Evolutionary conservation across 2,329 filamentous ascomycete species (phyloP), one percentile per base, ranked within the genome.

Genomic region (Ramichloridium luteum): DNA sequence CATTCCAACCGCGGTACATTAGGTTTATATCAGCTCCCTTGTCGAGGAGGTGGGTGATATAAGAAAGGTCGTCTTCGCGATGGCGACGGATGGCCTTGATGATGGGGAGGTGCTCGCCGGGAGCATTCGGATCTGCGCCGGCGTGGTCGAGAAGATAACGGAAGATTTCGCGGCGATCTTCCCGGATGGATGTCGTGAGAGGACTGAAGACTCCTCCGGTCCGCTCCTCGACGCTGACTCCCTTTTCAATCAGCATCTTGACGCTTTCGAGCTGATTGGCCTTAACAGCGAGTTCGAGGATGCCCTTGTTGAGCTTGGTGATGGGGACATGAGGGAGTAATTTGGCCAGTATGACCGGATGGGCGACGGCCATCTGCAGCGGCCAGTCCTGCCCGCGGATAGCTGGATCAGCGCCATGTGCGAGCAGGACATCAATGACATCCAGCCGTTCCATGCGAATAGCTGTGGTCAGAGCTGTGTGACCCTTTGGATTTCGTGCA

Each of bases 151-250:
- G 60, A 6, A 80, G 64, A 56, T 64, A 80, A 3, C 52, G 53
- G 25, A 77, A 72, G 34, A 80, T 78, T 1, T 69, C 66, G 27
- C 65, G 69, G 43, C 65, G 64, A 15, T 70, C 60, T 52, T 80
- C 76, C 9, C 75, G 72, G 34, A 80, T 71, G 6, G 74, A 73
- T 0, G 73, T 77, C 0, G 75, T 80, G 3, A 80, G 63, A 0
- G 74, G 72, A 1, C 73, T 78, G 58, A 81, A 82, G 29, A 80
- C 77, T 32, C 77, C 77, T 13, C 74, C 76, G 47, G 77, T 80
- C 56, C 75, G 76, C 56, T 79, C 77, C 51, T 80, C 76, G 33
- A 80, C 73, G 25, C 66, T 74, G 12, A 80, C 70, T 10, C 77
- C 77, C 0, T 74, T 72, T 11, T 60, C 62, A 11, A 80, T 60